Evolutionary conservation across 2,329 filamentous ascomycete genomes (phyloP).

Genomic region (Neofusicoccum cordaticola): DNA sequence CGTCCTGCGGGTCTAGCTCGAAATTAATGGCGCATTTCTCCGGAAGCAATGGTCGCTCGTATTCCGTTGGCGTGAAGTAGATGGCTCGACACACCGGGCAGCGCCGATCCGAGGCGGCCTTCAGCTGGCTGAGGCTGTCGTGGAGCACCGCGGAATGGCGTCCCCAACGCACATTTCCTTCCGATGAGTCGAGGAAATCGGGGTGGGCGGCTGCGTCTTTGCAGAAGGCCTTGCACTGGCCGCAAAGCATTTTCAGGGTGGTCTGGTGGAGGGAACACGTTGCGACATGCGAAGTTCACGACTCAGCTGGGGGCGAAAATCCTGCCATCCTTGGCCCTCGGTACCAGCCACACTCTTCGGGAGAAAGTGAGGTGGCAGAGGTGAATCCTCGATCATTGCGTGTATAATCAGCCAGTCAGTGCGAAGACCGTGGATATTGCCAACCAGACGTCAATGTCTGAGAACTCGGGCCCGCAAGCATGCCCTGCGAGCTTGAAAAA

Average conservation of each 20-base stretch:
- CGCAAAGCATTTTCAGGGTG: background rate
- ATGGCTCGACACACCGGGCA: conserved; percentile 25
- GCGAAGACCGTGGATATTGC: no score
- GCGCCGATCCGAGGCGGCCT: conserved; percentile 19
- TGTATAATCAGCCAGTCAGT: no score
- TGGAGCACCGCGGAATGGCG: conserved; percentile 16
- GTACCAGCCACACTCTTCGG: no score
- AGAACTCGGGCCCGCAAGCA: no score
- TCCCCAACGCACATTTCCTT: background rate
- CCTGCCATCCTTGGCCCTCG: no score
- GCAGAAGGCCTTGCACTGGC: background rate
- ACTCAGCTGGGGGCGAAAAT: no score
- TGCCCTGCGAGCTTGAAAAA: no score
- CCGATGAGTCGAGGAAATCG: background rate
- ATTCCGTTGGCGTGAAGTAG: conserved; percentile 18
- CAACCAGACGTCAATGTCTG: no score
- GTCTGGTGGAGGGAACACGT: no score
- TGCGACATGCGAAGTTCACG: no score
- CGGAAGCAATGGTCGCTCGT: conserved; percentile 19
- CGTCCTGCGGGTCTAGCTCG: conserved; percentile 18
- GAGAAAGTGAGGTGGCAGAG: no score
- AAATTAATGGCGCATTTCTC: conserved; percentile 22
- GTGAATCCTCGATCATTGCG: no score
- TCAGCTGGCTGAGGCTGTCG: conserved; percentile 21
- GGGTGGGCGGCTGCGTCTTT: background rate